Evolutionary conservation across 192 early-diverging fungal species (phyloP).

Genomic region (Lobosporangium transversale): DNA sequence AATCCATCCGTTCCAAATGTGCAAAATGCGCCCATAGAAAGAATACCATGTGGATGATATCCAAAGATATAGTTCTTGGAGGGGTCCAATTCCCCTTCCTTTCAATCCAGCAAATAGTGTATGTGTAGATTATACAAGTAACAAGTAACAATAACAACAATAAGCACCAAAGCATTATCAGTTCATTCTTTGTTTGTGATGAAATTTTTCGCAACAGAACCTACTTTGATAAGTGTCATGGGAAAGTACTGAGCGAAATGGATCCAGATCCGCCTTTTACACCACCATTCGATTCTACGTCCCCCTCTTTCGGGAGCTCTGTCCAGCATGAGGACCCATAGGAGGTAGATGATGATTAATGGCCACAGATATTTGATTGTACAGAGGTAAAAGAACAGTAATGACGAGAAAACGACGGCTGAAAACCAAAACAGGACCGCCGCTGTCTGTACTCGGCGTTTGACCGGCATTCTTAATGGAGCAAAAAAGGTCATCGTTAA

Average conservation of each 20-base stretch:
- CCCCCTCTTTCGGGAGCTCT: slow-evolving; percentile 84
- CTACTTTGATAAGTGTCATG: slow-evolving; percentile 76
- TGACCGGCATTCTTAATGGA: slow-evolving; percentile 68
- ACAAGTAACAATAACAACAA: slow-evolving; percentile 39
- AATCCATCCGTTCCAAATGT: slow-evolving; percentile 86
- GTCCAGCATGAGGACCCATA: slow-evolving; percentile 74
- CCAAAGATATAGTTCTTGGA: slow-evolving; percentile 87
- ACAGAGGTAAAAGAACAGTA: slow-evolving; percentile 70
- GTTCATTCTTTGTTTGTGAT: too few species aligned
- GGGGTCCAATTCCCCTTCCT: slow-evolving; percentile 85
- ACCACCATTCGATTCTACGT: slow-evolving; percentile 61
- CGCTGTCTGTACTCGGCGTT: slow-evolving; percentile 72
- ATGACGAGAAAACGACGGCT: slow-evolving; percentile 58
- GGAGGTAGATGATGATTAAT: slow-evolving; percentile 72
- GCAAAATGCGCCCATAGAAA: slow-evolving; percentile 80
- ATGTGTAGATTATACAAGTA: slow-evolving; percentile 25
- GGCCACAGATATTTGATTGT: slow-evolving; percentile 62
- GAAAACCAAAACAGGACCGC: slow-evolving; percentile 70
- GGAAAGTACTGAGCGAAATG: slow-evolving; percentile 88
- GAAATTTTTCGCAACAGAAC: too few species aligned
- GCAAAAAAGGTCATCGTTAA: slow-evolving; percentile 64
- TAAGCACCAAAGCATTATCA: slow-evolving; percentile 74
- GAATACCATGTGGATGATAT: slow-evolving; percentile 91
- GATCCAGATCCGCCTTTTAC: slow-evolving; percentile 71
- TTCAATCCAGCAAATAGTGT: neutral